Base-by-base conservation (phyloP, 1,284 basidiomycete species). In the Rhodotorula sp. region DNA sequence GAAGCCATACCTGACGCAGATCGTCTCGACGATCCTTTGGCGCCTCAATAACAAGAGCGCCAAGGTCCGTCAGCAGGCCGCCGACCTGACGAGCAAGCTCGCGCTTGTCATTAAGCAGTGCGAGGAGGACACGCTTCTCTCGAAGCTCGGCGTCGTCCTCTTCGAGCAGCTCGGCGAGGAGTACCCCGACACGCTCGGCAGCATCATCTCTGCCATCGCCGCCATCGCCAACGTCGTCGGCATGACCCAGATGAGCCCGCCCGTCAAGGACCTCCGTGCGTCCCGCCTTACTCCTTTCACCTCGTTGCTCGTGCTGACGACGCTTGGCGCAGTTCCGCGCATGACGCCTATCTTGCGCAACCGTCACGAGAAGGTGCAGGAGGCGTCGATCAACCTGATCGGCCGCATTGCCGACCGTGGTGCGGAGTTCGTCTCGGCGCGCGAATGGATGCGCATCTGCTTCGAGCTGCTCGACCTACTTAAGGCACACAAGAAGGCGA, bases 381-480 rank as follows among this genome's bases (percentile, higher is more conserved):
- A 99, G 82, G 94, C 97, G 2, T 97, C 94, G 6, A 99, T 99
- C 85, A 99, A 99, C 84, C 87, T 99, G 84, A 99, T 99, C 78
- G 97, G 97, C 77, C 94, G 95, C 82, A 98, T 99, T 77, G 95
- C 97, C 71, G 97, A 99, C 88, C 93, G 97, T 81, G 97, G 97
- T 71, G 94, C 97, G 53, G 97, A 99, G 83, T 98, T 94, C 74
- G 97, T 99, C 0, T 94, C 94, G 39, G 96, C 97, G 34, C 89
- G 96, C 80, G 97, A 99, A 83, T 99, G 96, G 96, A 99, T 99
- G 97, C 90, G 97, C 80, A 99, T 99, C 82, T 99, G 97, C 82
- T 99, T 99, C 83, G 97, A 99, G 82, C 85, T 99, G 53, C 87
- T 99, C 61, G 97, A 99, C 80, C 85, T 99, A 55, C 87, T 99